Evolutionary conservation across 495 filamentous ascomycete genomes (phyloP).

Genomic region (Glonium stellatum): DNA sequence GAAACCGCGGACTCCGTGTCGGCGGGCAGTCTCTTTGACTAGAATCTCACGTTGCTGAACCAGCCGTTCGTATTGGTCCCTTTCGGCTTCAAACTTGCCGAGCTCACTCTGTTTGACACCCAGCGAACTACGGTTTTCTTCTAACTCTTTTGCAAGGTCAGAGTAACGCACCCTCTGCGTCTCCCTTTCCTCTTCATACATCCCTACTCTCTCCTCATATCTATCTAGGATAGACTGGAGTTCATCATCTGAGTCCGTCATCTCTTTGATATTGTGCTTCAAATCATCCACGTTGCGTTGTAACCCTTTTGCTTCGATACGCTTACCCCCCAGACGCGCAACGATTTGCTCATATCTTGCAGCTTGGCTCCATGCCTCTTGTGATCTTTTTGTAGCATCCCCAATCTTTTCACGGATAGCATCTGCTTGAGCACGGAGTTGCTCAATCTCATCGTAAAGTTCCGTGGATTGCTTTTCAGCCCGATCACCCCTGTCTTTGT

Average conservation of each 20-base stretch:
- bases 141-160: slow-evolving; percentile 57
- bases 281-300: slow-evolving; percentile 63
- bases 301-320: slow-evolving; percentile 58
- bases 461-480: slow-evolving; percentile 55
- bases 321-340: slow-evolving; percentile 65
- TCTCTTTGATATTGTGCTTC: slow-evolving; percentile 60
- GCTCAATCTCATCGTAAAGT: slow-evolving; percentile 68
- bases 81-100: slow-evolving; percentile 78
- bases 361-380: slow-evolving; percentile 55
- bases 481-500: slow-evolving; percentile 78
- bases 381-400: slow-evolving; percentile 47
- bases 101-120: slow-evolving; percentile 71
- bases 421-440: slow-evolving; percentile 50
- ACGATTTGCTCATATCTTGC: slow-evolving; percentile 57
- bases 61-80: slow-evolving; percentile 76
- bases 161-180: slow-evolving; percentile 54
- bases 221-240: slow-evolving; percentile 69
- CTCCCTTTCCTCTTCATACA: slow-evolving; percentile 57
- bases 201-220: slow-evolving; percentile 65
- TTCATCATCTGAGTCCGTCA: slow-evolving; percentile 71
- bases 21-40: slow-evolving; percentile 68
- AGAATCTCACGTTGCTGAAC: slow-evolving; percentile 59
- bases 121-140: slow-evolving; percentile 49
- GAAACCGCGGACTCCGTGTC: slow-evolving; percentile 78
- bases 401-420: slow-evolving; percentile 52